Evolutionary conservation across 106 monocot genomes (phyloP), one percentile per base, ranked within the genome.

Genomic region (Dendrobium officinale): DNA sequence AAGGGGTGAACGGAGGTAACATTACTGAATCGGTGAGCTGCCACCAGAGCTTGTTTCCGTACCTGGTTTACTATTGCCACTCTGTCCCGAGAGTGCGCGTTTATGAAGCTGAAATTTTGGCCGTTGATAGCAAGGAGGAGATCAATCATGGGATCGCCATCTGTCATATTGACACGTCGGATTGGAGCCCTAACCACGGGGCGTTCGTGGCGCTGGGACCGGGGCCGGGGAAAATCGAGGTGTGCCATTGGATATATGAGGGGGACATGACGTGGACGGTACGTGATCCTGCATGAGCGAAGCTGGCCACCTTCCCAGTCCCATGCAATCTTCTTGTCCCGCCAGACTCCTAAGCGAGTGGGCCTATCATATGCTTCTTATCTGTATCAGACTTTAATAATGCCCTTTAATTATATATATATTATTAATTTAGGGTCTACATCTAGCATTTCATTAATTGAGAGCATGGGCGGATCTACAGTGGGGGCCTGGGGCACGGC

Each of bases 241-340:
- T 97, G 20, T 97, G 96, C 88, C 96, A 97, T 75, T 97, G 94
- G 96, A 97, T 97, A 81, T 97, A 90, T 79, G 72, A 94, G 33
- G 96, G 96, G 13, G 96, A 97, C 58, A 97, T 97, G 96, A 91
- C 90, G 3, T 97, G 96, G 96, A 86, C 96, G 16, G 88, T 86
- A 0, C 82, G 88, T 11, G 86, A 94, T 86, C 70, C 0, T 18
- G 11, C 33, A 1, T 74, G 74, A 74, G 8, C 22, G n/a, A 61
- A 61, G 51, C 16, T 15, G 15, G 10, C 13, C 37, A 37, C 37
- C 37, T 37, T 3, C 37, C 37, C 37, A 37, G 37, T 37, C 37
- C 37, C 37, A 37, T 37, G 37, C 37, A 2, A 37, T 37, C 37
- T 0, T 37, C 37, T 37, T 37, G 3, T 37, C 37, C 37, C 37